Conservation (phyloP, 805 yeast genomes). For the Hanseniaspora taiwanica region DNA sequence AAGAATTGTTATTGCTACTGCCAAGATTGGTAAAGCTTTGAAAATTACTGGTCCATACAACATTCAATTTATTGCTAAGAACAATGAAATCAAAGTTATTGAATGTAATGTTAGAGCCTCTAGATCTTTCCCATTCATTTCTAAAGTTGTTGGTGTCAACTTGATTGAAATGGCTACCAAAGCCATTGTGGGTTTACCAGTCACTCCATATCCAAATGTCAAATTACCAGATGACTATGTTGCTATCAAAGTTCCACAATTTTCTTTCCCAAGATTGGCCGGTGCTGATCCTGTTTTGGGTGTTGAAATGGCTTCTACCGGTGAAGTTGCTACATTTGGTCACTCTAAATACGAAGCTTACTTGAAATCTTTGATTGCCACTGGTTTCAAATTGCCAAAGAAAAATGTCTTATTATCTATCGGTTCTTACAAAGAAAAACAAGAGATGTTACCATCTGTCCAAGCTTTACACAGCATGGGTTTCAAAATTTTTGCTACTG, state of each 20-base stretch:
- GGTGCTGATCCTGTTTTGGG: conserved; percentile 98
- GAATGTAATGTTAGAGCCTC: conserved; percentile 99
- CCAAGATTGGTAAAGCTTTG: conserved; percentile 88
- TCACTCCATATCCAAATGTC: conserved; percentile 81
- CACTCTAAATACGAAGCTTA: conserved; percentile 94
- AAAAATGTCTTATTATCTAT: conserved; percentile 86
- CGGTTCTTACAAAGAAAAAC: conserved; percentile 95
- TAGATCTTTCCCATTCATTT: conserved; percentile 97
- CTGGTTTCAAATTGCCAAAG: conserved; percentile 91
- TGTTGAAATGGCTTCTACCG: conserved; percentile 98
- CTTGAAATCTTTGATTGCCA: conserved; percentile 83
- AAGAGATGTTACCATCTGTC: conserved; percentile 82
- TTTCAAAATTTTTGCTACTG: conserved; percentile 86
- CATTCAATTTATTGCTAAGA: conserved; percentile 82
- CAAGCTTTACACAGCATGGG: conserved; percentile 71
- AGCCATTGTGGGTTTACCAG: conserved; percentile 81
- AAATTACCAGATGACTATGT: conserved; percentile 87
- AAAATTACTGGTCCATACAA: conserved; percentile 96
- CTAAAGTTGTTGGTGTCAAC: conserved; percentile 91
- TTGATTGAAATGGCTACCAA: conserved; percentile 95
- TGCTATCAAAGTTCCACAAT: conserved; percentile 94
- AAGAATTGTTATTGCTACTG: conserved; percentile 78
- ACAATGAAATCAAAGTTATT: conserved; percentile 76
- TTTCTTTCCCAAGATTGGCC: conserved; percentile 89
- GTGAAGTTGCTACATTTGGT: conserved; percentile 97